Conservation (phyloP, 139 green algal species). For the Picochlorum sp. region DNA sequence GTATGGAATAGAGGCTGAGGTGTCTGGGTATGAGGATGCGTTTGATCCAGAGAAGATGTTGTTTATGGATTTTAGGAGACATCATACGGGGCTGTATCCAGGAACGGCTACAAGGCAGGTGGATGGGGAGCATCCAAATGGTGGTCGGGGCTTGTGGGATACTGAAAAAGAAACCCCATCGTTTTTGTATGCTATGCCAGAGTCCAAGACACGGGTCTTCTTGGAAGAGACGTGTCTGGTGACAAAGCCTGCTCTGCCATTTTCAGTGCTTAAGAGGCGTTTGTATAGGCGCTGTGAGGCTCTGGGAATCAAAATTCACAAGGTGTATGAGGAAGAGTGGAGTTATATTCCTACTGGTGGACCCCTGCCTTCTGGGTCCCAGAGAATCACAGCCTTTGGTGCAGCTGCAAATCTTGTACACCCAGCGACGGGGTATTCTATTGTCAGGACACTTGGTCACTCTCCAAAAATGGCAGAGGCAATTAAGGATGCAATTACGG, state of each 20-base stretch:
- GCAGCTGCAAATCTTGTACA: slow-evolving; percentile 94
- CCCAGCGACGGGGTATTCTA: slow-evolving; percentile 84
- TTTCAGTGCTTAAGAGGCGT: slow-evolving; percentile 82
- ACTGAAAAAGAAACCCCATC: slow-evolving; percentile 68
- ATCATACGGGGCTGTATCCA: slow-evolving; percentile 59
- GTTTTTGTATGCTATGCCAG: slow-evolving; percentile 98
- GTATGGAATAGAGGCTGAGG: slow-evolving; percentile 84
- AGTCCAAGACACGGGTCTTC: slow-evolving; percentile 56
- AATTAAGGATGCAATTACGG: slow-evolving; percentile 15
- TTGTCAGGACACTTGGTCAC: slow-evolving; percentile 73
- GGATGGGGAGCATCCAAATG: slow-evolving; percentile 41
- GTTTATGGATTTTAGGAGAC: slow-evolving; percentile 99
- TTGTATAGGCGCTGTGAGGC: slow-evolving; percentile 67
- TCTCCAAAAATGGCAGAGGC: slow-evolving; percentile 68
- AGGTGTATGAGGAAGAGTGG: slow-evolving; percentile 86
- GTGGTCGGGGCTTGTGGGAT: slow-evolving; percentile 25
- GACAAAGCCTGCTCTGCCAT: slow-evolving; percentile 73
- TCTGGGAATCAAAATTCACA: slow-evolving; percentile 35
- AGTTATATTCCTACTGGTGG: slow-evolving; percentile 87
- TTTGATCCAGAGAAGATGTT: slow-evolving; percentile 80
- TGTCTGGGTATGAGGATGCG: slow-evolving; percentile 46
- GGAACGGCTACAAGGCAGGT: slow-evolving; percentile 48
- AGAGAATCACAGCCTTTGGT: slow-evolving; percentile 65
- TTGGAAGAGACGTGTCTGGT: slow-evolving; percentile 95
- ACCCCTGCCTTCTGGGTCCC: slow-evolving; percentile 52